Base-by-base conservation (phyloP, 495 filamentous ascomycete species). In the Bryoglossum gracile region DNA sequence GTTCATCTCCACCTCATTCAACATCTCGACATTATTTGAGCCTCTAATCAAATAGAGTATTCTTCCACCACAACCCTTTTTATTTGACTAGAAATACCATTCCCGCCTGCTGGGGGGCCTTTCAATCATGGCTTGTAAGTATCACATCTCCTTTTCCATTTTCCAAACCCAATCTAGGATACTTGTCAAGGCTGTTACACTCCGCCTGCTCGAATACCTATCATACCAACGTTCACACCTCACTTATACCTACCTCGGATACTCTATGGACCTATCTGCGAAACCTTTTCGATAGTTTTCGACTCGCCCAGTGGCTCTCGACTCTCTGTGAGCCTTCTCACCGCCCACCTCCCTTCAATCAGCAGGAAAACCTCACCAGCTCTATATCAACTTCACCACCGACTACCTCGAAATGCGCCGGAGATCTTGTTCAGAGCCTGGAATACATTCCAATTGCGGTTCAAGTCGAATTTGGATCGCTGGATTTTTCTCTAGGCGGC, bases 81-180 rank as follows among this genome's bases (percentile, higher is more conserved):
- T 42, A 52, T 43, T 51, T 38, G 46, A 35, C 38, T 21, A 51
- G 50, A 54, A 30, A 42, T 23, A 17, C 11, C 36, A 8, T 37
- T 37, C 50, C 42, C 58, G 43, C 50, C 57, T 56, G 53, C 42
- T 54, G 53, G 56, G 50, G 57, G 59, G 59, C 54, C 57, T 59
- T 24, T 53, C 50, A 50, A 63, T 35, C 43, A 70, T 68, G 65
- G 68, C 68, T 68, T 66, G 68, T 69, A 64, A 67, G 68, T 68
- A n/a, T 47, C 26, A 35, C 16, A 18, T 50, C 41, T 57, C 16
- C 39, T 36, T 25, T 50, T n/a, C 25, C 25, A 14, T 37, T 40
- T 56, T 35, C 17, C 17, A 19, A 3, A 22, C 24, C 19, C 24
- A 25, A 32, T 46, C 22, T 23, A 10, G 17, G 19, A 26, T 28